A percentile compares a stretch with the other conserved stretches of the same genome.
Conservation (phyloP, 2,329 filamentous ascomycete species). For the Zasmidium cellare region DNA sequence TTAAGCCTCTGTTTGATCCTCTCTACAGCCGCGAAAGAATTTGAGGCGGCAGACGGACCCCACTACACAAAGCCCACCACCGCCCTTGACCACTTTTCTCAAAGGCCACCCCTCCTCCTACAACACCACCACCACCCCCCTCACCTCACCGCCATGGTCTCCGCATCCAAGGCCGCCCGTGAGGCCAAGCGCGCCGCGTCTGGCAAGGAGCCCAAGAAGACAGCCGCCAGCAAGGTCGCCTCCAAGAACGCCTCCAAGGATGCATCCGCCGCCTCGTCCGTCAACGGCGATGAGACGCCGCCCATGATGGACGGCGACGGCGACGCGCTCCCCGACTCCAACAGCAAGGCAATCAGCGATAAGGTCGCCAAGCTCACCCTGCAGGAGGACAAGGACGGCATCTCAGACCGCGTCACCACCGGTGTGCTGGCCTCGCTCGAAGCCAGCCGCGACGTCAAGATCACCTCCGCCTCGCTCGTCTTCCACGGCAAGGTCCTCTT, state of each 20-base stretch:
- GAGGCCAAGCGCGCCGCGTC: conserved; percentile 66
- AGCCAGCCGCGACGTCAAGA: conserved; percentile 92
- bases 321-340: conserved; percentile 50
- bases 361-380: conserved; percentile 86
- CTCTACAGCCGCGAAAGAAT: not conserved
- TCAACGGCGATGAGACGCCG: conserved; percentile 67
- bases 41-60: too few relatives aligned
- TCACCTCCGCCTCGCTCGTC: conserved; percentile 86
- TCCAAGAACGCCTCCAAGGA: conserved; percentile 66
- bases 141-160: conserved; percentile 55
- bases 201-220: conserved; percentile 74
- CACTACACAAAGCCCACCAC: not conserved
- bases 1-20: not conserved
- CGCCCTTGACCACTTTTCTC: not conserved
- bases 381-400: conserved; percentile 93
- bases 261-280: conserved; percentile 63
- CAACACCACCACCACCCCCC: not conserved
- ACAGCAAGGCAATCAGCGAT: conserved; percentile 63
- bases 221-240: conserved; percentile 67
- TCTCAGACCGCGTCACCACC: conserved; percentile 97
- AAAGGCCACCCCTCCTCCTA: not conserved
- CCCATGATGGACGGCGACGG: conserved; percentile 62
- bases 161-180: conserved; percentile 68
- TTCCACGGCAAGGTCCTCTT: conserved; percentile 98
- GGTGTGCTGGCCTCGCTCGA: conserved; percentile 87